Base-by-base conservation (phyloP, 208 protist species). In the Wallacemonas sp. region DNA sequence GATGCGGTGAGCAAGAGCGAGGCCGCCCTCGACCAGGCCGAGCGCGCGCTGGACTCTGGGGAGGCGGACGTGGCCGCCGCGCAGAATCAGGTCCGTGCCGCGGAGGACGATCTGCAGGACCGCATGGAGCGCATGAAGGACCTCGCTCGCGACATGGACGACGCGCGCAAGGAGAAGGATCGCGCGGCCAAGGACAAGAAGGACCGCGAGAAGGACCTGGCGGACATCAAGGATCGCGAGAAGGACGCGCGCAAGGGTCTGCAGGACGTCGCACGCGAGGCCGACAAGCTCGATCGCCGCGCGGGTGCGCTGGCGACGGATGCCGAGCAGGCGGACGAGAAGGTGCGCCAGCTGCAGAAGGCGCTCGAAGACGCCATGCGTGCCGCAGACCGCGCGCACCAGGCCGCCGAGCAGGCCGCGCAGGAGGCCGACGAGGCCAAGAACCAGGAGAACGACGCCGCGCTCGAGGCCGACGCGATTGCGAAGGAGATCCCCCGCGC, bases 341-440 rank as follows among this genome's bases (percentile, higher is more conserved):
- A 93, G 59, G 88, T 96, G 26, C 85, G 88, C 7, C 86, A 92
- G 75, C 72, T 96, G 23, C 82, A 92, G 57, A 90, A 92, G 68
- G 86, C 86, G 18, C 77, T 96, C 22, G 88, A 93, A 61, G 87
- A 96, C 36, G 91, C 91, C 20, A 77, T 84, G 75, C 85, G 87
- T 3, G 80, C 75, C 3, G 79, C 87, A 0, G 91, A 96, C 69
- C 75, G 91, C 0, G 87, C 87, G 4, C 82, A 87, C 62, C 65
- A 84, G 54, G 69, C 77, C 4, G 85, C 86, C 1, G 82, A 94
- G 44, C 79, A 90, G 78, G 86, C 87, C 7, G 72, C 72, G 23
- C 32, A 55, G 8, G 91, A 97, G 64, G 87, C 88, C 10, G 84
- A 94, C 4, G 44, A 77, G 46, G 83, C 78, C 26, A 86, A 83